phyloP scores from a whole-genome alignment of 768 basidiomycete genomes.

The Suillus decipiens region DNA sequence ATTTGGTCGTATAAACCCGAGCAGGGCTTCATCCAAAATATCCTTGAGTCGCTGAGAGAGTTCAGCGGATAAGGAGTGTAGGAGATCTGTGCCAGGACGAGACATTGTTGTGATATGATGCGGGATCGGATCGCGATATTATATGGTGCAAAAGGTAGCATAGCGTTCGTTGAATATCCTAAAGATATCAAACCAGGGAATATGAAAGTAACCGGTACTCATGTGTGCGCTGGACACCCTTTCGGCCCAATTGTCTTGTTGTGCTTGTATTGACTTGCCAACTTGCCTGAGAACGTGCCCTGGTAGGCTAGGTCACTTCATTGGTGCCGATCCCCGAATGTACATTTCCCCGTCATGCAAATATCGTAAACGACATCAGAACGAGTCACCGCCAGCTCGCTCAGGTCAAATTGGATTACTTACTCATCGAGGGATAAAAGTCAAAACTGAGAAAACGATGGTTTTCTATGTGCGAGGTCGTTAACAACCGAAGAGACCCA shows the following conservation, averaged over 20 bases:
- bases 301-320: neutral
- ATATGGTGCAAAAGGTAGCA: too few species aligned
- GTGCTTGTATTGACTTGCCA: neutral
- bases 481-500: too few species aligned
- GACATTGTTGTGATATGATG: too few species aligned
- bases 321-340: too few species aligned
- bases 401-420: too few species aligned
- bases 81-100: too few species aligned
- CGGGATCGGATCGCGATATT: too few species aligned
- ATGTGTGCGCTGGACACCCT: neutral
- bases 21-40: neutral
- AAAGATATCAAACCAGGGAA: neutral
- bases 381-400: neutral
- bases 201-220: neutral
- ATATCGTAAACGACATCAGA: neutral
- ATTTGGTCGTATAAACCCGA: neutral
- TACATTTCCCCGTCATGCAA: neutral
- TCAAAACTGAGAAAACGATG: neutral
- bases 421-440: neutral
- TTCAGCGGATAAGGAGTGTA: neutral
- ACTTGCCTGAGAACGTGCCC: neutral
- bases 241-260: too few species aligned
- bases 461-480: neutral
- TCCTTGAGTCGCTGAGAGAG: slow-evolving; percentile 1
- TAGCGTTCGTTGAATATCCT: neutral